A percentile compares a stretch with the other conserved stretches of the same genome.
Evolutionary conservation across 2,329 filamentous ascomycete species (phyloP).

Genomic region (Tolypocladium ophioglossoides): DNA sequence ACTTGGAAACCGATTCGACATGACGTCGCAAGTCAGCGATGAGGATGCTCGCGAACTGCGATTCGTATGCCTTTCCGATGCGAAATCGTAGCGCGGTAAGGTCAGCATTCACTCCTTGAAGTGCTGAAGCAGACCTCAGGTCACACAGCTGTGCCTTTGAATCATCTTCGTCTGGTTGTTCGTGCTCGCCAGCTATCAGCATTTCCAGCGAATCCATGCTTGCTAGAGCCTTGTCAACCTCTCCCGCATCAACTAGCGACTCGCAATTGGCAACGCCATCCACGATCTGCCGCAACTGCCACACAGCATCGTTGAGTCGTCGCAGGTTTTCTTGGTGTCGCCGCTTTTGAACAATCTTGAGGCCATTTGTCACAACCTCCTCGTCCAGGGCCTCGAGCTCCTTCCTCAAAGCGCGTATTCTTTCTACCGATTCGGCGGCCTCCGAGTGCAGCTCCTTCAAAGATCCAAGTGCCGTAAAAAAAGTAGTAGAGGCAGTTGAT

Average conservation of each 20-base stretch:
- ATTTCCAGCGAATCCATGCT: slow-evolving; percentile 68
- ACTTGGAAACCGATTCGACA: slow-evolving; percentile 56
- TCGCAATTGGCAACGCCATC: slow-evolving; percentile 68
- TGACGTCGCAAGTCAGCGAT: slow-evolving; percentile 75
- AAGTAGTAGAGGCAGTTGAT: slow-evolving; percentile 88
- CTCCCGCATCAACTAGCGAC: slow-evolving; percentile 68
- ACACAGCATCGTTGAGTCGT: slow-evolving; percentile 70
- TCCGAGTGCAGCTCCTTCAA: slow-evolving; percentile 85
- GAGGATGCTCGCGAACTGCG: slow-evolving; percentile 66
- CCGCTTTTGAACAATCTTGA: slow-evolving; percentile 78
- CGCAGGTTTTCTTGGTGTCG: slow-evolving; percentile 74
- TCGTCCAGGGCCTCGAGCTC: slow-evolving; percentile 75
- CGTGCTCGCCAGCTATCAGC: slow-evolving; percentile 64
- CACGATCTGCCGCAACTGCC: slow-evolving; percentile 72
- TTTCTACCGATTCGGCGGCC: slow-evolving; percentile 78
- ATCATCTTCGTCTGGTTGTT: slow-evolving; percentile 21
- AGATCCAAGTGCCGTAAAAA: slow-evolving; percentile 89
- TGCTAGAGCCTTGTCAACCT: slow-evolving; percentile 70
- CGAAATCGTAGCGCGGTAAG: slow-evolving; percentile 65
- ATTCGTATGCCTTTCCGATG: slow-evolving; percentile 80
- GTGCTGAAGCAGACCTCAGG: slow-evolving; percentile 63
- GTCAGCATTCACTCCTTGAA: slow-evolving; percentile 71
- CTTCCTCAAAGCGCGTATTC: slow-evolving; percentile 70
- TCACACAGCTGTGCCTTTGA: slow-evolving; percentile 44
- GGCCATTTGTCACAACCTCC: slow-evolving; percentile 74